phyloP scores from a whole-genome alignment of 2,329 filamentous ascomycete genomes.

The Malbranchea cinnamomea region DNA sequence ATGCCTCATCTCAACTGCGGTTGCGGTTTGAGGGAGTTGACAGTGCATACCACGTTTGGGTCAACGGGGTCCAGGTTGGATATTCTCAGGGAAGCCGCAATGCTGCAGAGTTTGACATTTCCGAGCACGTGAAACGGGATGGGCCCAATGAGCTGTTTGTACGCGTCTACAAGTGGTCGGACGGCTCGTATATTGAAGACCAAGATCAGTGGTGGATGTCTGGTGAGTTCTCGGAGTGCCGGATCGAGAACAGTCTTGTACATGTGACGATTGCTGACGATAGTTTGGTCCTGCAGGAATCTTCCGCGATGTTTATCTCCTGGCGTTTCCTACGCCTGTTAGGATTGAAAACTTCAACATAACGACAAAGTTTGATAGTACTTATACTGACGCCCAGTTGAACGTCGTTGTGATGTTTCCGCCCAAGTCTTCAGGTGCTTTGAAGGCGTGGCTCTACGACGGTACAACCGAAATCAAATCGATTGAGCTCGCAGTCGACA shows the following conservation, averaged over 20 bases:
- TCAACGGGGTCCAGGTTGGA: constrained; percentile 49
- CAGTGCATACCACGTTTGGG: constrained; percentile 53
- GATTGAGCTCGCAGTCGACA: constrained; percentile 10
- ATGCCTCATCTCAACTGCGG: constrained; percentile 39
- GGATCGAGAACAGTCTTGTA: not conserved
- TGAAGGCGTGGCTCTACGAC: constrained; percentile 34
- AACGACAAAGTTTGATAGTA: constrained; percentile 37
- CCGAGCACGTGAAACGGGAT: constrained; percentile 31
- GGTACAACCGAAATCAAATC: constrained; percentile 20
- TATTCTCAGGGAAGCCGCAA: constrained; percentile 57
- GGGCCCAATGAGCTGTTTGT: constrained; percentile 44
- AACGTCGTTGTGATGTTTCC: constrained; percentile 32
- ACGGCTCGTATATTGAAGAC: constrained; percentile 55
- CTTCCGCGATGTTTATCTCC: constrained; percentile 50
- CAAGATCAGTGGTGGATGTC: constrained; percentile 55
- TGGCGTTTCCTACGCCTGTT: constrained; percentile 38
- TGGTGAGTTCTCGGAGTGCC: constrained; percentile 46
- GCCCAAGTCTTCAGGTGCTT: constrained; percentile 17
- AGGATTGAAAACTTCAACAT: constrained; percentile 45
- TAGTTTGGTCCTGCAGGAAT: constrained; percentile 37
- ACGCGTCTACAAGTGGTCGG: constrained; percentile 55
- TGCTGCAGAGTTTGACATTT: constrained; percentile 54
- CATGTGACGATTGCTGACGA: constrained; percentile 1
- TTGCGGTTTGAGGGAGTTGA: constrained; percentile 59
- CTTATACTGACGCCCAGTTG: constrained; percentile 38